A percentile compares a stretch with the other conserved stretches of the same genome.
These are phyloP conservation scores for Dujonia santamariae DNA, from an alignment of 1,139 yeast genomes.

Conservation along the genomic window DNA sequence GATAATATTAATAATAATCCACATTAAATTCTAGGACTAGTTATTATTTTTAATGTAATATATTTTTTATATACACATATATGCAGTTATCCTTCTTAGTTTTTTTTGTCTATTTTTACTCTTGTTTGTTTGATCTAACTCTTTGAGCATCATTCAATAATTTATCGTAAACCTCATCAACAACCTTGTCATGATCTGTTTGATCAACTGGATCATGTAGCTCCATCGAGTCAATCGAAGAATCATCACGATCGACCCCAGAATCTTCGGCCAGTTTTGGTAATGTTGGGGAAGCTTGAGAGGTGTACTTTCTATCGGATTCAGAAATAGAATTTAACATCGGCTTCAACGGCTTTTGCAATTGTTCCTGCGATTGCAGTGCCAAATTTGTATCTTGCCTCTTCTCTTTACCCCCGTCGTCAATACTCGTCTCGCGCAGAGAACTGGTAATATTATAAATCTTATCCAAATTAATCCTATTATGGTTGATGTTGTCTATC, in stretches of 20 bases:
- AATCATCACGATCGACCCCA: too few relatives aligned
- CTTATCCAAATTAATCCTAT: slow-evolving; percentile 51
- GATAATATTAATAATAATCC: background rate
- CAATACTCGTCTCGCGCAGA: background rate
- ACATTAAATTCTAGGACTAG: background rate
- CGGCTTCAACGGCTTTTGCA: too few relatives aligned
- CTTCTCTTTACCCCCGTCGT: too few relatives aligned
- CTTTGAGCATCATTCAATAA: slow-evolving; percentile 63
- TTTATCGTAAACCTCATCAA: slow-evolving; percentile 71
- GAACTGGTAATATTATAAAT: slow-evolving; percentile 34
- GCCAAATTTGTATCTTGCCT: too few relatives aligned
- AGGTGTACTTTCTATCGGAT: background rate
- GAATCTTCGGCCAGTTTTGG: too few relatives aligned
- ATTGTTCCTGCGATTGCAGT: too few relatives aligned
- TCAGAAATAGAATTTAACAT: background rate
- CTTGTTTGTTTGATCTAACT: slow-evolving; percentile 50
- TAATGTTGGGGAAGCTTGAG: too few relatives aligned
- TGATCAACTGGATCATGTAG: slow-evolving; percentile 14
- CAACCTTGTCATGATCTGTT: slow-evolving; percentile 30
- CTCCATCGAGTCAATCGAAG: slow-evolving; percentile 27
- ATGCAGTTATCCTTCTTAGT: too few relatives aligned
- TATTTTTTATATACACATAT: too few relatives aligned
- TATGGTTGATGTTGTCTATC: slow-evolving; percentile 60
- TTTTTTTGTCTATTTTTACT: too few relatives aligned
- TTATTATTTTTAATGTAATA: too few relatives aligned